phyloP scores from a whole-genome alignment of 2,329 filamentous ascomycete species.

The Talaromyces sp. region DNA sequence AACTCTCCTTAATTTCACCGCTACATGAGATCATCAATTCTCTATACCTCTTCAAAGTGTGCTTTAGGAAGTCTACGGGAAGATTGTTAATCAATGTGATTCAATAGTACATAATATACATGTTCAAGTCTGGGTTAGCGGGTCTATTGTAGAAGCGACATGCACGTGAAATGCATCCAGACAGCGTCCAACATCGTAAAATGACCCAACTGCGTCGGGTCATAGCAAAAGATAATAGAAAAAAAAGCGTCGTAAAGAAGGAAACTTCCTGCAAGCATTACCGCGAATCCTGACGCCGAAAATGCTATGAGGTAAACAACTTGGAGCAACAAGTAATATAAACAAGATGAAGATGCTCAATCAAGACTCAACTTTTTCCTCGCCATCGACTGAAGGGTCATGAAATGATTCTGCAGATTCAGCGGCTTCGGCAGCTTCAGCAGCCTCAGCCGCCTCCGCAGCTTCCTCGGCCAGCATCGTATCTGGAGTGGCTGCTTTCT shows the following conservation, averaged over 20 bases:
- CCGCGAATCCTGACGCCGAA: constrained; percentile 16
- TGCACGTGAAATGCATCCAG: neutral
- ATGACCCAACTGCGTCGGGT: neutral
- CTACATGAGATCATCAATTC: neutral
- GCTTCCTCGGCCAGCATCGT: constrained; percentile 32
- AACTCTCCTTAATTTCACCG: neutral
- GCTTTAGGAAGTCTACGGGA: neutral
- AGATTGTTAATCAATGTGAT: neutral
- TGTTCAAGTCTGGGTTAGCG: neutral
- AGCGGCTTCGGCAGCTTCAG: constrained; percentile 9
- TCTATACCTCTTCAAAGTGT: neutral
- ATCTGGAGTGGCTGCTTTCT: constrained; percentile 42
- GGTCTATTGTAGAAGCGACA: neutral
- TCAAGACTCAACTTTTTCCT: constrained; percentile 38
- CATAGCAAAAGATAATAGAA: neutral
- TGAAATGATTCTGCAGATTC: constrained; percentile 16
- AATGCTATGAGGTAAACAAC: constrained; percentile 19
- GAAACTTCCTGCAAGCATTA: constrained; percentile 5
- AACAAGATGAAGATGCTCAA: constrained; percentile 19
- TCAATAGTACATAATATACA: constrained; percentile 9
- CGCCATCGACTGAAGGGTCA: constrained; percentile 23
- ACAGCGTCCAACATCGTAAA: neutral
- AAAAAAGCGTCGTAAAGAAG: neutral
- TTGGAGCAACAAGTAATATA: constrained; percentile 8
- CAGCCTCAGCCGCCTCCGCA: constrained; percentile 25